These are phyloP conservation scores for Senna tora DNA, from an alignment of 306 rosid species.

Conservation along the genomic window DNA sequence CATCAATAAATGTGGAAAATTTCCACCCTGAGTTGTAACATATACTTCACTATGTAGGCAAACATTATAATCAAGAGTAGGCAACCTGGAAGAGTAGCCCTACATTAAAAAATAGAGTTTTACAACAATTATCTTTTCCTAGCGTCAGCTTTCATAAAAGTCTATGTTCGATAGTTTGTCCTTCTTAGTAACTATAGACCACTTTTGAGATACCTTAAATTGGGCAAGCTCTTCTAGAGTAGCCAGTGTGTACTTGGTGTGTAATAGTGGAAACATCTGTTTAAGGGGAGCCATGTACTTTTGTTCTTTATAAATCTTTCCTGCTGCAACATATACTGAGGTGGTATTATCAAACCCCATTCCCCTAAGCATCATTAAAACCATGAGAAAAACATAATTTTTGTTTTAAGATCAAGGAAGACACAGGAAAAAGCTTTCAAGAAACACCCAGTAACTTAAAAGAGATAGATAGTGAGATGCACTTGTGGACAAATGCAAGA, in stretches of 20 bases:
- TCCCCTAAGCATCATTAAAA: conserved; percentile 86
- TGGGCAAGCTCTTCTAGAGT: conserved; percentile 81
- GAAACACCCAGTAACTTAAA: not conserved
- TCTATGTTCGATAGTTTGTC: no score
- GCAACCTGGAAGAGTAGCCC: conserved; percentile 95
- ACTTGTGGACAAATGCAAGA: no score
- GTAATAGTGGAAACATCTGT: conserved; percentile 89
- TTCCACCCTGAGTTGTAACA: conserved; percentile 96
- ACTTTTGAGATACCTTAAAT: conserved; percentile 59
- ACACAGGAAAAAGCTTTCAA: not conserved
- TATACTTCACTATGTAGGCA: conserved; percentile 96
- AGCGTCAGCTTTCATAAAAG: conserved; percentile 16
- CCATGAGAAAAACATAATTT: conserved; percentile 2
- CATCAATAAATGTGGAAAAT: conserved; percentile 95
- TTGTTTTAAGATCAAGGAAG: not conserved
- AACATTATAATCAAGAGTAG: conserved; percentile 95
- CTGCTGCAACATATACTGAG: conserved; percentile 86
- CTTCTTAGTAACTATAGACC: no score
- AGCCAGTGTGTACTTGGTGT: conserved; percentile 81
- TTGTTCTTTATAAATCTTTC: conserved; percentile 82
- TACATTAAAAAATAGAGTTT: conserved; percentile 59
- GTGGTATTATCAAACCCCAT: conserved; percentile 95
- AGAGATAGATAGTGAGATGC: not conserved
- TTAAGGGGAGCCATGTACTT: conserved; percentile 90
- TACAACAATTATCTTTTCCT: conserved; percentile 26